Evolutionary conservation across 208 protist species (phyloP).

Genomic region (Crithidia acanthocephali): DNA sequence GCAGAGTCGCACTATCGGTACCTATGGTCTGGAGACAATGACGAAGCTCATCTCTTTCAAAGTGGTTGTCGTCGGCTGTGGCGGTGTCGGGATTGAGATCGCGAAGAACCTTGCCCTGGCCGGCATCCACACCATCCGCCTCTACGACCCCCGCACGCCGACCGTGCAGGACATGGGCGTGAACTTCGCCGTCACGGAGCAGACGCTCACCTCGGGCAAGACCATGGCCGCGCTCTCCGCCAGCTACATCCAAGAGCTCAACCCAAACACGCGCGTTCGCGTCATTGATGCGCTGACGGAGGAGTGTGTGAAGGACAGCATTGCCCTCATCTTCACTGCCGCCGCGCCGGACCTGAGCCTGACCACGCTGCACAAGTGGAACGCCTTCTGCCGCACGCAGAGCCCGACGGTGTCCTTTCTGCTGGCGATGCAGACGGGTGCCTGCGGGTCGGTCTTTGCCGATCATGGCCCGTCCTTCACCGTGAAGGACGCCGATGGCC

Average conservation of each 20-base stretch:
- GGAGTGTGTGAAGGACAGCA: slow-evolving; percentile 49
- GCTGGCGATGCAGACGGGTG: slow-evolving; percentile 70
- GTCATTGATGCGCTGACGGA: slow-evolving; percentile 63
- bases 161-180: slow-evolving; percentile 80
- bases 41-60: slow-evolving; percentile 89
- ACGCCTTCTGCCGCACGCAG: slow-evolving; percentile 73
- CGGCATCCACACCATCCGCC: slow-evolving; percentile 82
- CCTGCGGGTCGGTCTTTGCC: slow-evolving; percentile 79
- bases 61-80: slow-evolving; percentile 92
- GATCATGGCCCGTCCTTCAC: slow-evolving; percentile 79
- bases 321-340: slow-evolving; percentile 78
- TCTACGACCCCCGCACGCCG: slow-evolving; percentile 73
- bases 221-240: slow-evolving; percentile 68
- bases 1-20: slow-evolving; percentile 93
- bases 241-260: slow-evolving; percentile 83
- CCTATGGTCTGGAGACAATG: slow-evolving; percentile 93
- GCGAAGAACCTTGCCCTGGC: slow-evolving; percentile 93
- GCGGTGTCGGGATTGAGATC: slow-evolving; percentile 90
- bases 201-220: slow-evolving; percentile 48
- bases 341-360: slow-evolving; percentile 72
- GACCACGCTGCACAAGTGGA: slow-evolving; percentile 72
- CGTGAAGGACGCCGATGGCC: slow-evolving; percentile 86
- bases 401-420: slow-evolving; percentile 78
- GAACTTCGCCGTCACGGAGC: slow-evolving; percentile 89
- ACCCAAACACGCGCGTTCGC: slow-evolving; percentile 85